These are phyloP conservation scores for Microdochium paspali DNA, from an alignment of 2,329 filamentous ascomycete species.

Conservation along the genomic window DNA sequence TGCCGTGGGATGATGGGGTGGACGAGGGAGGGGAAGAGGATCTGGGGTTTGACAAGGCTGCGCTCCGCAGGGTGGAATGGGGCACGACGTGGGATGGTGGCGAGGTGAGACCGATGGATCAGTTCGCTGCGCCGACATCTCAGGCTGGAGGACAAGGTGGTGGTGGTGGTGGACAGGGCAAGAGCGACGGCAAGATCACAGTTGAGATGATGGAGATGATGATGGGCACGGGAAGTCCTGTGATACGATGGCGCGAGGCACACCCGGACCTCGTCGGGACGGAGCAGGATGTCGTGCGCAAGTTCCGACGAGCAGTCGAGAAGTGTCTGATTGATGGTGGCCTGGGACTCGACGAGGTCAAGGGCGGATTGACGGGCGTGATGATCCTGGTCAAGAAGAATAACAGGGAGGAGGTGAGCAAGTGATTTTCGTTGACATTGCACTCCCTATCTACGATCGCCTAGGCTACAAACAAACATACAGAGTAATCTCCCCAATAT, in stretches of 20 bases:
- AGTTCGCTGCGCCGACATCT: too few relatives aligned
- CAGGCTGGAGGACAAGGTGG: conserved; percentile 1
- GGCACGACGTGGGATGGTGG: conserved; percentile 9
- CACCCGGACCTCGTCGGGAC: conserved; percentile 26
- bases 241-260: conserved; percentile 33
- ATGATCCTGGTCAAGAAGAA: neutral
- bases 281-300: conserved; percentile 25
- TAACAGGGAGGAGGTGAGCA: too few relatives aligned
- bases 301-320: neutral
- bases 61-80: conserved; percentile 34
- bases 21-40: too few relatives aligned
- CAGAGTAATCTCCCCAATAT: too few relatives aligned
- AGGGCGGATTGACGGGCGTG: neutral
- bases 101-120: too few relatives aligned
- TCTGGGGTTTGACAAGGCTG: conserved; percentile 23
- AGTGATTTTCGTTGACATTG: too few relatives aligned
- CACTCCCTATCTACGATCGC: too few relatives aligned
- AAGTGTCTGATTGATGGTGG: neutral
- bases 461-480: too few relatives aligned
- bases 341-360: neutral
- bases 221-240: conserved; percentile 26
- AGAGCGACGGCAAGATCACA: conserved; percentile 4
- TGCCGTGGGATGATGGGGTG: conserved; percentile 37
- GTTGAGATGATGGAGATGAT: conserved; percentile 25
- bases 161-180: neutral